Evolutionary conservation across 176 grass and related monocot genomes (phyloP).

Genomic region (Themeda triandra): DNA sequence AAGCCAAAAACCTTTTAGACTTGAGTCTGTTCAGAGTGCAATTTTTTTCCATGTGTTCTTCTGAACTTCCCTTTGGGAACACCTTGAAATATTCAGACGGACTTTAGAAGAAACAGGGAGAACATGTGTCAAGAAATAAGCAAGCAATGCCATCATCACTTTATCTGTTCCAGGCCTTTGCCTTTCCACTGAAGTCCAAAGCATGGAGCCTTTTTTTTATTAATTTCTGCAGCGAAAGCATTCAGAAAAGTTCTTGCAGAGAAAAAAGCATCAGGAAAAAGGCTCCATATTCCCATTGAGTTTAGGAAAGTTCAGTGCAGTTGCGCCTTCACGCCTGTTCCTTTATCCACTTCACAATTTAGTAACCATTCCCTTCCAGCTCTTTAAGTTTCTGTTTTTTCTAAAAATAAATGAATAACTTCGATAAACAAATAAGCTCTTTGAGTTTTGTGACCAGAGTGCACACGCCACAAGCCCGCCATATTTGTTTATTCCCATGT

Average conservation of each 20-base stretch:
- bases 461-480: neutral
- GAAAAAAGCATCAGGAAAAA: conserved; percentile 19
- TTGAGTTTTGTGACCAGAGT: conserved; percentile 24
- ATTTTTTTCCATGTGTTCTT: conserved; percentile 22
- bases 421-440: too few relatives aligned
- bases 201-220: neutral
- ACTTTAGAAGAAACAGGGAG: conserved; percentile 26
- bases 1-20: neutral
- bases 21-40: neutral
- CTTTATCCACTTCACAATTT: conserved; percentile 8
- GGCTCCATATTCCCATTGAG: conserved; percentile 29
- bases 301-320: conserved; percentile 8
- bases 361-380: neutral
- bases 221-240: neutral
- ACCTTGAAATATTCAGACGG: neutral
- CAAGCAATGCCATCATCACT: neutral
- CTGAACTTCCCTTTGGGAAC: conserved; percentile 3
- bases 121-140: conserved; percentile 12
- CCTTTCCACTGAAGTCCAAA: conserved; percentile 26
- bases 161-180: conserved; percentile 28
- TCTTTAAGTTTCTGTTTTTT: neutral
- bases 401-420: neutral
- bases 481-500: neutral
- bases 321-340: neutral
- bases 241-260: conserved; percentile 1